These are phyloP conservation scores for Chlamydomonas eustigma DNA, from an alignment of 139 green algal species.

Conservation along the genomic window DNA sequence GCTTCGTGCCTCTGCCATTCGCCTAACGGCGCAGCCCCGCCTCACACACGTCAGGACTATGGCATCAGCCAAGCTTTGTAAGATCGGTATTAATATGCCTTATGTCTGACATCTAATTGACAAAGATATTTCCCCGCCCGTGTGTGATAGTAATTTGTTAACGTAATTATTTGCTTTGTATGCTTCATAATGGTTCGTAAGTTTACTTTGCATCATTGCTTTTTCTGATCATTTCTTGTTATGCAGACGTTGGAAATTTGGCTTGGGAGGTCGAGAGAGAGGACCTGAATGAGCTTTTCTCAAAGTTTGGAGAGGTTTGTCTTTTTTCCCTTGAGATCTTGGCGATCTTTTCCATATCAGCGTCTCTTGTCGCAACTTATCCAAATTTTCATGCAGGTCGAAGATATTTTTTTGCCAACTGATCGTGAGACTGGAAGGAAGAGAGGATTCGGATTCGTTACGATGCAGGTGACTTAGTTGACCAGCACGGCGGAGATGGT, in stretches of 20 bases:
- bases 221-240: too few species aligned
- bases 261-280: conserved; percentile 54
- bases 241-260: conserved; percentile 62
- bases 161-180: too few species aligned
- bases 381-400: conserved; percentile 7
- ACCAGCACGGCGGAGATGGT: not conserved
- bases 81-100: too few species aligned
- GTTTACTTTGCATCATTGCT: too few species aligned
- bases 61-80: not conserved
- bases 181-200: too few species aligned
- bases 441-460: conserved; percentile 74
- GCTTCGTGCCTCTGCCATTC: not conserved
- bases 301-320: conserved; percentile 41
- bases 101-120: too few species aligned
- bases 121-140: too few species aligned
- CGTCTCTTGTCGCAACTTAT: too few species aligned
- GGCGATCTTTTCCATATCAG: not conserved
- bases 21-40: not conserved
- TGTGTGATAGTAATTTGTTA: too few species aligned
- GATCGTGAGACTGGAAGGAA: conserved; percentile 65
- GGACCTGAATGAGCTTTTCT: conserved; percentile 55
- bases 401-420: conserved; percentile 44
- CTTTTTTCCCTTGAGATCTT: not conserved
- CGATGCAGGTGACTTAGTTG: conserved; percentile 9
- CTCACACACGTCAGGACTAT: not conserved